Conservation (phyloP, 2,329 filamentous ascomycete species). For the Venturia aucupariae region DNA sequence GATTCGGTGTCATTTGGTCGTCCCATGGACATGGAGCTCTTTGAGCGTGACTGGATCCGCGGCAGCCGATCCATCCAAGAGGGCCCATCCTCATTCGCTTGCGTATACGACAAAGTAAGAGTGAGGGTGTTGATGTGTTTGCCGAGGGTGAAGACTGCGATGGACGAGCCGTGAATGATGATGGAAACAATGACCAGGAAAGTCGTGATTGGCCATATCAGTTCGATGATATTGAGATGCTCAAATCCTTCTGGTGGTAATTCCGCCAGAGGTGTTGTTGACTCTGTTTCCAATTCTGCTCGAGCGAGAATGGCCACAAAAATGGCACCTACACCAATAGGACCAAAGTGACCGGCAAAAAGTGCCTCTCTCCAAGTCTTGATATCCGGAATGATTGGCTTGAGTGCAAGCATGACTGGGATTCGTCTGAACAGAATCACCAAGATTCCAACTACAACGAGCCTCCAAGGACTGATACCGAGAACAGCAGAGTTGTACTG, state of each 20-base stretch:
- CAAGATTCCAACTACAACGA: conserved; percentile 87
- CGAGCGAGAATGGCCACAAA: conserved; percentile 89
- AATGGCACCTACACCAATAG: conserved; percentile 92
- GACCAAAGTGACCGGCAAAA: conserved; percentile 95
- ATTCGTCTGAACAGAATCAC: conserved; percentile 95
- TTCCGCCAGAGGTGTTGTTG: conserved; percentile 62
- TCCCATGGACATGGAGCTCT: conserved; percentile 62
- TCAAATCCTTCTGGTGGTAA: conserved; percentile 50
- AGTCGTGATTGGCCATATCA: conserved; percentile 93
- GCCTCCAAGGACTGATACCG: conserved; percentile 75
- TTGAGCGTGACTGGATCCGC: conserved; percentile 71
- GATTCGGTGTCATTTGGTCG: conserved; percentile 56
- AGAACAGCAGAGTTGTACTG: conserved; percentile 67
- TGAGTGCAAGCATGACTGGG: conserved; percentile 83
- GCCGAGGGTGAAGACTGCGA: conserved; percentile 93
- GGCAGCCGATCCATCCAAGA: conserved; percentile 94
- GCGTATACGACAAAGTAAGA: conserved; percentile 92
- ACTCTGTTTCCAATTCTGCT: conserved; percentile 74
- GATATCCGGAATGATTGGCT: conserved; percentile 89
- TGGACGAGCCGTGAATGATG: conserved; percentile 91
- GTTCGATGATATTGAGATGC: conserved; percentile 62
- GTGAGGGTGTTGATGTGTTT: conserved; percentile 97
- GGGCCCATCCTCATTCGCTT: conserved; percentile 76
- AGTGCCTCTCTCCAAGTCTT: conserved; percentile 97
- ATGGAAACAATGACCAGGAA: conserved; percentile 95